These are phyloP conservation scores for Gonapodya sp. DNA, from an alignment of 192 early-diverging fungal species.

Conservation along the genomic window DNA sequence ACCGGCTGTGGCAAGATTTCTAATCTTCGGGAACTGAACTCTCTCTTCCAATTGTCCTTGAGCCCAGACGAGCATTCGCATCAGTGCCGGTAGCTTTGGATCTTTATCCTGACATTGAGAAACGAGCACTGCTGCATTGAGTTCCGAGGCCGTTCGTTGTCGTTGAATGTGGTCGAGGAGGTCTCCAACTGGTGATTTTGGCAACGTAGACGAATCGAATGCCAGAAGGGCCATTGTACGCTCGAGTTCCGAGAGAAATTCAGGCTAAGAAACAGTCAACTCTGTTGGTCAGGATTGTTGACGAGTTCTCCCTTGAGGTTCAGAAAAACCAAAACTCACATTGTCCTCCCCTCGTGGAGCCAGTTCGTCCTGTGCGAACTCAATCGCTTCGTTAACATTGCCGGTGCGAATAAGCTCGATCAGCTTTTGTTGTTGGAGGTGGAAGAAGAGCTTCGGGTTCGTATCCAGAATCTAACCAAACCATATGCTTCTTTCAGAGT, in stretches of 20 bases:
- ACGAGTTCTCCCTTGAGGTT: not conserved
- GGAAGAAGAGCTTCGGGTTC: slow-evolving; percentile 88
- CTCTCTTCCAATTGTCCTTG: slow-evolving; percentile 87
- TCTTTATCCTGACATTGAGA: slow-evolving; percentile 87
- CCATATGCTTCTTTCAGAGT: not conserved
- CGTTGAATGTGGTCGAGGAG: slow-evolving; percentile 81
- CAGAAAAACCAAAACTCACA: slow-evolving; percentile 29
- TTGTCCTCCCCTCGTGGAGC: slow-evolving; percentile 96
- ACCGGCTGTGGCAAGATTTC: slow-evolving; percentile 62
- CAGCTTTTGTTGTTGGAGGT: slow-evolving; percentile 90
- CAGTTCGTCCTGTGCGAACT: slow-evolving; percentile 95
- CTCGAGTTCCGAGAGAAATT: slow-evolving; percentile 91
- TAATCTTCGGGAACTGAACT: slow-evolving; percentile 73
- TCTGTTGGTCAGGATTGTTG: slow-evolving; percentile 14
- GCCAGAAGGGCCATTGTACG: slow-evolving; percentile 93
- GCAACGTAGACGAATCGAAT: slow-evolving; percentile 57
- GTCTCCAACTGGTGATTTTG: slow-evolving; percentile 66
- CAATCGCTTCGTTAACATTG: slow-evolving; percentile 68
- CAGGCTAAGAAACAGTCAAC: slow-evolving; percentile 47
- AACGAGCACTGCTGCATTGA: slow-evolving; percentile 85
- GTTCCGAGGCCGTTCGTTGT: slow-evolving; percentile 85
- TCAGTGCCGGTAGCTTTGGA: slow-evolving; percentile 80
- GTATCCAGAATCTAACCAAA: slow-evolving; percentile 74
- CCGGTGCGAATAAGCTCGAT: slow-evolving; percentile 90
- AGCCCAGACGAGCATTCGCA: slow-evolving; percentile 89